phyloP scores from a whole-genome alignment of 179 eudicot genomes.

The Heliamphora pulchella region DNA sequence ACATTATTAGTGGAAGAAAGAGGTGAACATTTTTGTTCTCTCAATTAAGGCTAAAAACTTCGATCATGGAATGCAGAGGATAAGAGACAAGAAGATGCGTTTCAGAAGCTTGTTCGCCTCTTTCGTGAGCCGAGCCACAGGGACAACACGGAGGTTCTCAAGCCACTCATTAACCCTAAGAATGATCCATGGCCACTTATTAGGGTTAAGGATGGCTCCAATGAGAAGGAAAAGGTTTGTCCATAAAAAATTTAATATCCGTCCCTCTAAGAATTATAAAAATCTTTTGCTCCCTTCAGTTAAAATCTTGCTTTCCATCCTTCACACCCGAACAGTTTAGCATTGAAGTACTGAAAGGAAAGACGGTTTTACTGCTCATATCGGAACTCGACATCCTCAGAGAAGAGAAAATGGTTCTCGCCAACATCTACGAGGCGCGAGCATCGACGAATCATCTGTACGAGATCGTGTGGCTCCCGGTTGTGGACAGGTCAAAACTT shows the following conservation, averaged over 20 bases:
- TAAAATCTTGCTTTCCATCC: background rate
- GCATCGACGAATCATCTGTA: conserved; percentile 42
- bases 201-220: conserved; percentile 25
- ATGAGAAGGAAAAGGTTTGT: conserved; percentile 37
- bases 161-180: conserved; percentile 42
- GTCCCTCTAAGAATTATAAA: background rate
- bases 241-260: background rate
- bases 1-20: too few species aligned
- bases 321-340: conserved; percentile 41
- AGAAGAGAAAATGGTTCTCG: conserved; percentile 51
- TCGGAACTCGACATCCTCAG: conserved; percentile 58
- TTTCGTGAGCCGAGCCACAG: conserved; percentile 42
- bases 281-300: background rate
- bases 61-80: conserved; percentile 42
- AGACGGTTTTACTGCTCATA: conserved; percentile 63
- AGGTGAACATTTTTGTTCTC: too few species aligned
- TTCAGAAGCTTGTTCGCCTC: conserved; percentile 39
- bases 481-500: conserved; percentile 34
- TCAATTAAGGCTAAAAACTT: background rate
- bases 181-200: conserved; percentile 58
- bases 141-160: conserved; percentile 58
- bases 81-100: conserved; percentile 59
- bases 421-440: conserved; percentile 46
- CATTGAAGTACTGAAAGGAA: conserved; percentile 58
- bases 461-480: conserved; percentile 78